These are phyloP conservation scores for Parascedosporium putredinis DNA, from an alignment of 2,329 filamentous ascomycete genomes.

Conservation along the genomic window DNA sequence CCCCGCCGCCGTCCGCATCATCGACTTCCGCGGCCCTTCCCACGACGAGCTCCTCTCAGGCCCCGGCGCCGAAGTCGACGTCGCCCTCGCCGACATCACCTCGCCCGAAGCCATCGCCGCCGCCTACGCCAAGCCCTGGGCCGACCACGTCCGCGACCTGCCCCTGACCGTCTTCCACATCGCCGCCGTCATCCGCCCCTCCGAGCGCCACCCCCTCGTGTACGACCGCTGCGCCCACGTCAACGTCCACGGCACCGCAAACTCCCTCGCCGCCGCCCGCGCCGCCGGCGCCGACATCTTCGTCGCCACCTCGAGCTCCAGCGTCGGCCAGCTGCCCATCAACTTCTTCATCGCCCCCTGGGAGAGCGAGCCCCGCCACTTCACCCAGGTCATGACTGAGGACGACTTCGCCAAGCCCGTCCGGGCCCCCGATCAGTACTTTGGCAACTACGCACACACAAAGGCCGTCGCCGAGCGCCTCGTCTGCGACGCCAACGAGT, in stretches of 20 bases:
- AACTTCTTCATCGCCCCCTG: conserved; percentile 34
- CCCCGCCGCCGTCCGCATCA: conserved; percentile 38
- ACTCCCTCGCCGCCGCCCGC: conserved; percentile 37
- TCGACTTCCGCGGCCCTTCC: conserved; percentile 37
- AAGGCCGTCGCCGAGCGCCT: conserved; percentile 42
- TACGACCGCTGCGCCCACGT: conserved; percentile 35
- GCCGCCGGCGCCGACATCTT: conserved; percentile 36
- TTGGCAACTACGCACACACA: conserved; percentile 37
- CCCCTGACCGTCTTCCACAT: conserved; percentile 49
- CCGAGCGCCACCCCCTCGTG: conserved; percentile 33
- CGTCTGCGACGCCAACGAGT: conserved; percentile 31
- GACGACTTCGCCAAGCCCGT: conserved; percentile 31
- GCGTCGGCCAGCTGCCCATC: conserved; percentile 29
- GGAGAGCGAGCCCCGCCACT: conserved; percentile 25
- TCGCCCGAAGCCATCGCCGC: conserved; percentile 29
- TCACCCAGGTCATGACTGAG: conserved; percentile 35
- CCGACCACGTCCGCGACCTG: conserved; percentile 24
- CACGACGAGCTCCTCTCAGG: conserved; percentile 29
- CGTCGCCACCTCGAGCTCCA: conserved; percentile 40
- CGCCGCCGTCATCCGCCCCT: conserved; percentile 41
- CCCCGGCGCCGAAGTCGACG: conserved; percentile 25
- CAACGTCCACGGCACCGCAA: conserved; percentile 39
- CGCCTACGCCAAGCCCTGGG: conserved; percentile 39
- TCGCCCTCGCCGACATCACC: conserved; percentile 39
- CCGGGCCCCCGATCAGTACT: conserved; percentile 30